Evolutionary conservation across 192 early-diverging fungal genomes (phyloP), one percentile per base, ranked within the genome.

Genomic region (Chytriomyces sp.): DNA sequence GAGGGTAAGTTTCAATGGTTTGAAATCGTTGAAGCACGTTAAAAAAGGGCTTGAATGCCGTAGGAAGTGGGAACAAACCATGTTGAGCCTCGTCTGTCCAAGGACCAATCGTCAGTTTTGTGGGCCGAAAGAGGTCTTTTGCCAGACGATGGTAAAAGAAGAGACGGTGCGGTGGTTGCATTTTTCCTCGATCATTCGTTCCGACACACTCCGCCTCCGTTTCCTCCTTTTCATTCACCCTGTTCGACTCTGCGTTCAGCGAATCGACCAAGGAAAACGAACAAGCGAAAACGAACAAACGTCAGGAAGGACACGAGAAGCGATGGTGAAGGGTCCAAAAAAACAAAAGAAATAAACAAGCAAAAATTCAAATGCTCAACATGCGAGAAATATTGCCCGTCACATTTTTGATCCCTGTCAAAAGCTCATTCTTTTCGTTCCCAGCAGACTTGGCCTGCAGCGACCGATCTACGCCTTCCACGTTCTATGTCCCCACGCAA

Each of bases 401-500:
- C 53, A 56, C 49, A 22, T 34, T 68, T 36, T 68, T 68, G 49
- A 68, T 68, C 5, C 53, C 53, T 7, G 52, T 55, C 52, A 68
- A 33, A 17, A 68, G 34, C 31, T 53, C 66, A 19, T n/a, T 68
- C 19, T 68, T 68, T 37, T n/a, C 8, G 34, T 52, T 68, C 22
- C 19, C 32, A 17, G 49, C 8, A 33, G 30, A 22, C 19, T 68
- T 30, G 14, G 30, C 52, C 10, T 56, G 8, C 1, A 68, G 22
- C 28, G 39, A n/a, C 53, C 34, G 19, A 33, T 68, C 66, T 19
- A 68, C 66, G 12, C 40, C 30, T 19, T 53, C 52, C n/a, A 68
- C 66, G 28, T 68, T 68, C 66, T 68, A 53, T 1, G 7, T 8
- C n/a, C 14, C 19, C 26, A 30, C 17, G n/a, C 0, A 38, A 62